phyloP scores from a whole-genome alignment of 257 asterid species.

The Nicotiana tomentosiformis region DNA sequence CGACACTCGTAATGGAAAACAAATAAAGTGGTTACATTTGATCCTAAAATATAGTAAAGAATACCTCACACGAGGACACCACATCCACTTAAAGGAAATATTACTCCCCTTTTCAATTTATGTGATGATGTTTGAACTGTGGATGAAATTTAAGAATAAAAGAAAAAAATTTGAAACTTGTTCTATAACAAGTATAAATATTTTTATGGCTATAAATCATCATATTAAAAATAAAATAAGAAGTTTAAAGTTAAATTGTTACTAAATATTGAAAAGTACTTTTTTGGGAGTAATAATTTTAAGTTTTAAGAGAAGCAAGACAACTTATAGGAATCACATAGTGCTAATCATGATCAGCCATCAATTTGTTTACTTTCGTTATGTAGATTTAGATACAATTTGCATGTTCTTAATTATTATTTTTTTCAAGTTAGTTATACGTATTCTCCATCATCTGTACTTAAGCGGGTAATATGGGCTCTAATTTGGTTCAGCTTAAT shows the following conservation, averaged over 20 bases:
- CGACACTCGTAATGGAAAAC: neutral
- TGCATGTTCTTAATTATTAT: neutral
- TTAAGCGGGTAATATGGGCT: neutral
- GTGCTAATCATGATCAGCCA: conserved; percentile 3
- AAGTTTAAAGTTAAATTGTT: no score
- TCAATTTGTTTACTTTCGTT: neutral
- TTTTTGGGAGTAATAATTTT: neutral
- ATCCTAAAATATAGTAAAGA: neutral
- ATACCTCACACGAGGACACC: neutral
- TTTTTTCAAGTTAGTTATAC: neutral
- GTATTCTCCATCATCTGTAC: neutral
- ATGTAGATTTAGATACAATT: neutral
- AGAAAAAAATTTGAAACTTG: no score
- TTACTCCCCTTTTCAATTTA: no score
- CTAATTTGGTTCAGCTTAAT: neutral
- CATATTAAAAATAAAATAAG: no score
- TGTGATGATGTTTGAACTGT: no score
- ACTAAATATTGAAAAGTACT: no score
- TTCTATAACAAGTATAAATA: no score
- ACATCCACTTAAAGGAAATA: neutral
- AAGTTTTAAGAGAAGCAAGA: neutral
- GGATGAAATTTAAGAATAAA: no score
- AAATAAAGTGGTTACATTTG: neutral
- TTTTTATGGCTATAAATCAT: no score
- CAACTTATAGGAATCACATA: neutral